These are phyloP conservation scores for Coffea canephora DNA, from an alignment of 257 asterid species.

Conservation along the genomic window DNA sequence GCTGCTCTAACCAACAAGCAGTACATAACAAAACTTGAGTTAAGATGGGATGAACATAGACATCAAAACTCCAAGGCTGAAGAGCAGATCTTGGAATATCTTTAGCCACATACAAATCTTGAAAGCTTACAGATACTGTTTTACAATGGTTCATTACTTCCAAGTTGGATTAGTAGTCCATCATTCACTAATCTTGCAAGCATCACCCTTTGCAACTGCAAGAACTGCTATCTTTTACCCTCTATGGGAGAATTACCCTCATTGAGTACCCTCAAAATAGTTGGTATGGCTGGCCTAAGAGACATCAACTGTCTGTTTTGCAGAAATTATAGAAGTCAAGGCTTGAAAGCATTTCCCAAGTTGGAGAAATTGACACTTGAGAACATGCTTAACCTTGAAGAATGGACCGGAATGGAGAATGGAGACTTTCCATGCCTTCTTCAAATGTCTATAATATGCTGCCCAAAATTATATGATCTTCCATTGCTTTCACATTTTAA, in stretches of 20 bases:
- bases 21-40: slow-evolving; percentile 25
- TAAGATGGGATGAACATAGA: slow-evolving; percentile 31
- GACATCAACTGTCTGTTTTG: slow-evolving; percentile 30
- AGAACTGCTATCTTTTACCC: slow-evolving; percentile 37
- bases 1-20: slow-evolving; percentile 33
- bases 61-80: slow-evolving; percentile 9
- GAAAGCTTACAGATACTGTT: slow-evolving; percentile 26
- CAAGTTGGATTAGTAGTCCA: slow-evolving; percentile 47
- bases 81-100: slow-evolving; percentile 33
- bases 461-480: slow-evolving; percentile 37
- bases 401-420: slow-evolving; percentile 39
- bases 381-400: slow-evolving; percentile 36
- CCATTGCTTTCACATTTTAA: slow-evolving; percentile 28
- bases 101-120: slow-evolving; percentile 40
- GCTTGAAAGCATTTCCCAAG: slow-evolving; percentile 24
- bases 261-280: slow-evolving; percentile 29
- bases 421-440: slow-evolving; percentile 43
- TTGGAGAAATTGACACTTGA: slow-evolving; percentile 37
- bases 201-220: slow-evolving; percentile 38
- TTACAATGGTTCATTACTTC: slow-evolving; percentile 39
- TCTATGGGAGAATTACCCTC: slow-evolving; percentile 43
- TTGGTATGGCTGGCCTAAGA: slow-evolving; percentile 26
- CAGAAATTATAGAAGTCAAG: slow-evolving; percentile 11
- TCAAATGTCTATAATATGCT: slow-evolving; percentile 27
- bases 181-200: slow-evolving; percentile 29